A percentile compares a stretch with the other conserved stretches of the same genome.
Evolutionary conservation across 257 asterid species (phyloP).

Genomic region (Solanum chiquidenum): DNA sequence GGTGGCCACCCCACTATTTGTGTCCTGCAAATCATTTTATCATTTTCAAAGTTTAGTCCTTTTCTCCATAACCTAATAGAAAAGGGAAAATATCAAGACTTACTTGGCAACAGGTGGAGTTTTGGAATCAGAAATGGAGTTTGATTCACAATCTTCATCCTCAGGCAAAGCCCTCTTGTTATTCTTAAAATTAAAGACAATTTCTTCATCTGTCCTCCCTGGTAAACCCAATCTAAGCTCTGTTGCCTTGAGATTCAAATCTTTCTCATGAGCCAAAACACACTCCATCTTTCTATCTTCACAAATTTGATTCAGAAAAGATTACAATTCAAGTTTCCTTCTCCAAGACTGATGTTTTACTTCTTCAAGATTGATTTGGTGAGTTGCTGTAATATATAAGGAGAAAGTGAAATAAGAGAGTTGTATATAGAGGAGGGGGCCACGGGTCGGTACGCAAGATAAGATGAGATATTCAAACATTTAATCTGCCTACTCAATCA

Average conservation of each 20-base stretch:
- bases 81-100: neutral
- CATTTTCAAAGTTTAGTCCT: neutral
- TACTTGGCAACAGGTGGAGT: conserved; percentile 48
- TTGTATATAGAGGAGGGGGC: neutral
- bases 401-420: neutral
- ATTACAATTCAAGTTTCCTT: neutral
- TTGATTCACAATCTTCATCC: conserved; percentile 15
- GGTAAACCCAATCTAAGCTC: conserved; percentile 56
- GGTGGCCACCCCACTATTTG: conserved; percentile 71
- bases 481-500: too few species aligned
- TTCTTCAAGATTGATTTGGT: neutral
- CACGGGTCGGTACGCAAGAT: neutral
- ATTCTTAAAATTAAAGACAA: conserved; percentile 2
- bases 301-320: neutral
- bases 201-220: conserved; percentile 31
- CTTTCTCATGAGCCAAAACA: conserved; percentile 15
- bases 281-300: conserved; percentile 6
- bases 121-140: conserved; percentile 9
- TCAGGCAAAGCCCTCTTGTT: conserved; percentile 43
- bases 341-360: neutral
- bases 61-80: neutral
- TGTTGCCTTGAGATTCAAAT: conserved; percentile 39
- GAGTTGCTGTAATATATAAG: neutral
- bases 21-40: conserved; percentile 17
- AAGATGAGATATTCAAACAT: neutral